Evolutionary conservation across 2,329 filamentous ascomycete genomes (phyloP), one percentile per base, ranked within the genome.

Genomic region (Colletotrichum karsti): DNA sequence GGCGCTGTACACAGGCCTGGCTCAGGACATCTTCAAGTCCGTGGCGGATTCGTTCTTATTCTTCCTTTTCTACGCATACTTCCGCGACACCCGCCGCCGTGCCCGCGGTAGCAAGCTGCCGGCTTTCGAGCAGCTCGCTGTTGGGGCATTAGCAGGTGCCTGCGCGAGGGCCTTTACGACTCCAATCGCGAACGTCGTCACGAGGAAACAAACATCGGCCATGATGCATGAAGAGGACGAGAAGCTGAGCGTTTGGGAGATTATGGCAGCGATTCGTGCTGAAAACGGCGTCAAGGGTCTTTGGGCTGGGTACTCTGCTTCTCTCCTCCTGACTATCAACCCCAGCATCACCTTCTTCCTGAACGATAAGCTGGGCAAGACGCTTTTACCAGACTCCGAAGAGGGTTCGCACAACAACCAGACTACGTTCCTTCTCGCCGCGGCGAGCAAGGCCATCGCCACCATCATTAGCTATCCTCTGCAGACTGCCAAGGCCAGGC

Each of bases 291-390:
- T 94, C 9, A 76, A 83, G 48, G 94, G 93, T 3, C 91, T 97
- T 73, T 97, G 94, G 95, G 91, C 93, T 0, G 94, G 94, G 0
- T 97, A 97, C 77, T 93, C 92, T 20, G 93, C 94, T 2, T 91
- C 88, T 22, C 78, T 97, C 65, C 85, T 97, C 41, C 81, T 97
- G 56, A 95, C 94, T 1, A 83, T 97, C 28, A 97, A 97, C 74
- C 94, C 95, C 1, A 91, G 92, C 71, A 87, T 97, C 70, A 97
- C 95, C 0, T 95, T 97, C 76, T 90, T 95, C 72, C 82, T 97
- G 30, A 93, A 97, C 74, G 91, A 93, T 72, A 81, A 91, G 7
- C 81, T 96, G 20, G 90, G 91, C 71, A 85, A 88, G 58, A 76
- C 84, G 1, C 76, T 92, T 3, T 82, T 94, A 1, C 61, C 82